Percentiles rank a stretch among this genome's conserved stretches.
phyloP scores from a whole-genome alignment of 768 basidiomycete genomes.

The Leccinum sublutescens region DNA sequence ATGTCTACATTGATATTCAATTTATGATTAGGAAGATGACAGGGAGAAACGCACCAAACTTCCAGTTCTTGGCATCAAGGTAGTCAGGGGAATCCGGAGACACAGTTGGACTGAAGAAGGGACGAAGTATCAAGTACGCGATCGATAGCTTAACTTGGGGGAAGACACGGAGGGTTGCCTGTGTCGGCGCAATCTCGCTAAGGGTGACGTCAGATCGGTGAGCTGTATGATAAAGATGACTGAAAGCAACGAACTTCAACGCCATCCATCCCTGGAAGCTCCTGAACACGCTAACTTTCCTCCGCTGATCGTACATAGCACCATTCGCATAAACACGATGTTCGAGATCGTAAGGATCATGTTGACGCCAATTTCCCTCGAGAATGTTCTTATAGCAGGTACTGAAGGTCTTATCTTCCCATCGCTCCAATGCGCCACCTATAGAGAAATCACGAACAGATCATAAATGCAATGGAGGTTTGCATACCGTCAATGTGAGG shows the following conservation, averaged over 20 bases:
- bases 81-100: constrained; percentile 39
- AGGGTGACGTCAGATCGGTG: background rate
- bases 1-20: constrained; percentile 36
- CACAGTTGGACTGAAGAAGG: constrained; percentile 64
- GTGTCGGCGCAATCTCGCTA: constrained; percentile 62
- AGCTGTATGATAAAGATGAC: background rate
- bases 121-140: constrained; percentile 35
- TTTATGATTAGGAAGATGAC: constrained; percentile 21
- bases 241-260: constrained; percentile 45
- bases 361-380: constrained; percentile 56
- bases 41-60: constrained; percentile 37
- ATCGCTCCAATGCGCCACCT: constrained; percentile 75
- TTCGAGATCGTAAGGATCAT: constrained; percentile 48
- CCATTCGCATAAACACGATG: constrained; percentile 58
- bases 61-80: constrained; percentile 50
- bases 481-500: constrained; percentile 51
- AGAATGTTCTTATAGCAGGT: constrained; percentile 62
- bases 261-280: constrained; percentile 78
- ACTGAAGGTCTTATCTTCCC: constrained; percentile 61
- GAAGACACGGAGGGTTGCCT: constrained; percentile 53
- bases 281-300: constrained; percentile 54
- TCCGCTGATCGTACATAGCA: constrained; percentile 29
- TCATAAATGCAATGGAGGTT: constrained; percentile 19
- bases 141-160: constrained; percentile 65
- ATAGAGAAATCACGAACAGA: background rate